These are phyloP conservation scores for Neohortaea acidophila DNA, from an alignment of 495 filamentous ascomycete species.

Conservation along the genomic window DNA sequence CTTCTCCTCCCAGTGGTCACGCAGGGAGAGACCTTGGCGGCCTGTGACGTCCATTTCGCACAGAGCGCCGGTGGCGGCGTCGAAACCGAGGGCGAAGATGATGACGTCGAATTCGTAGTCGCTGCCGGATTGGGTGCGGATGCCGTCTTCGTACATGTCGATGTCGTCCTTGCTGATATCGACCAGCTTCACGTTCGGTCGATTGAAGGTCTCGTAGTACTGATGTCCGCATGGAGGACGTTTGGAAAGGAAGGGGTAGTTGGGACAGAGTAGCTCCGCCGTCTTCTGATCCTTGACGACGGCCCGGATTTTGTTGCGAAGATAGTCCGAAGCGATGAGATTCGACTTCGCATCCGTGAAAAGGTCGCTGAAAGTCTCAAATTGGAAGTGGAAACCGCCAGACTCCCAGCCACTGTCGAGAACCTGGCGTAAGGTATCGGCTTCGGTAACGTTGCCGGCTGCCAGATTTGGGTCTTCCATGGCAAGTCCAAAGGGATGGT, in stretches of 20 bases:
- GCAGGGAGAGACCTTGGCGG: slow-evolving; percentile 26
- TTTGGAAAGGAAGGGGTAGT: slow-evolving; percentile 24
- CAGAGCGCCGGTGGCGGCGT: slow-evolving; percentile 22
- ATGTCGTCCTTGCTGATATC: slow-evolving; percentile 38
- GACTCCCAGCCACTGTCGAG: slow-evolving; percentile 15
- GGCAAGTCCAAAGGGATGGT: slow-evolving; percentile 16
- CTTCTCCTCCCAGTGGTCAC: slow-evolving; percentile 23
- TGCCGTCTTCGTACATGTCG: slow-evolving; percentile 23
- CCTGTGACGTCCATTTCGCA: slow-evolving; percentile 27
- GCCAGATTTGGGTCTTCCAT: slow-evolving; percentile 12
- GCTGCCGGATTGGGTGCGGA: slow-evolving; percentile 27
- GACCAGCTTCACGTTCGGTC: slow-evolving; percentile 25
- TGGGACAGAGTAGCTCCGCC: slow-evolving; percentile 19
- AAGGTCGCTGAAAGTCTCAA: slow-evolving; percentile 13
- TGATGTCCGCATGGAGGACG: slow-evolving; percentile 25
- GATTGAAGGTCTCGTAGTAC: slow-evolving; percentile 20
- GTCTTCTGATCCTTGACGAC: slow-evolving; percentile 21
- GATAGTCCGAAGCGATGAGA: slow-evolving; percentile 5
- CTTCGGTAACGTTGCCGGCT: slow-evolving; percentile 19
- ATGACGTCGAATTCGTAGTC: slow-evolving; percentile 34
- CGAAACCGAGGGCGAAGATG: slow-evolving; percentile 32
- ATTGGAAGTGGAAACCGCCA: slow-evolving; percentile 18
- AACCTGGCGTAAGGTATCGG: slow-evolving; percentile 25
- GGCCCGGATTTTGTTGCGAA: slow-evolving; percentile 18
- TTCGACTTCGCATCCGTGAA: neutral